Conservation (phyloP, 2,329 filamentous ascomycete species). For the Lachnellula subtilissima region DNA sequence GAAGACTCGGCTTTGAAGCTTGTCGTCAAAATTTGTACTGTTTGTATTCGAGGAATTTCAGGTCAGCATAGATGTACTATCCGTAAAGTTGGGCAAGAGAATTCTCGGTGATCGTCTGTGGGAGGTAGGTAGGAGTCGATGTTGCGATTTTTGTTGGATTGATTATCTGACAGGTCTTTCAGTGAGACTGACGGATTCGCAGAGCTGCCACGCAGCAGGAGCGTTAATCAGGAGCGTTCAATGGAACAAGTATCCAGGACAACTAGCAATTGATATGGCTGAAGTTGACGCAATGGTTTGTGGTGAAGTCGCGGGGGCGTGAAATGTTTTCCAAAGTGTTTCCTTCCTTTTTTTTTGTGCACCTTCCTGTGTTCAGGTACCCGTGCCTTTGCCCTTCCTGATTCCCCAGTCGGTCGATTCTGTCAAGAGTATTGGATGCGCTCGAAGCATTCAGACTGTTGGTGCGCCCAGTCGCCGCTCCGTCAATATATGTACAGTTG, state of each 20-base stretch:
- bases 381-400: conserved; percentile 6
- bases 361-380: not conserved
- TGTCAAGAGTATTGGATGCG: conserved; percentile 26
- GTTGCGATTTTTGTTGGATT: no score
- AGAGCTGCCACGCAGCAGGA: not conserved
- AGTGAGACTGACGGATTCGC: not conserved
- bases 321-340: not conserved
- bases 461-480: conserved; percentile 47
- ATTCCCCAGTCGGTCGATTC: conserved; percentile 33
- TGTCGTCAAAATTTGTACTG: conserved; percentile 1
- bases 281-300: no score
- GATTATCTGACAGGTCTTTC: no score
- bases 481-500: conserved; percentile 11
- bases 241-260: no score
- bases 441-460: conserved; percentile 41
- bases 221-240: not conserved
- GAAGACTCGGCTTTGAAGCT: not conserved
- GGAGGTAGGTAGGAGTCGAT: not conserved
- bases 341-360: not conserved
- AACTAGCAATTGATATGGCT: no score
- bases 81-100: no score
- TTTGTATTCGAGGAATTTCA: not conserved
- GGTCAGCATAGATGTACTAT: no score
- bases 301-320: no score
- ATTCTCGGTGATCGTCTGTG: not conserved